Conservation (phyloP, 306 rosid species). For the peach (Prunus persica) region DNA sequence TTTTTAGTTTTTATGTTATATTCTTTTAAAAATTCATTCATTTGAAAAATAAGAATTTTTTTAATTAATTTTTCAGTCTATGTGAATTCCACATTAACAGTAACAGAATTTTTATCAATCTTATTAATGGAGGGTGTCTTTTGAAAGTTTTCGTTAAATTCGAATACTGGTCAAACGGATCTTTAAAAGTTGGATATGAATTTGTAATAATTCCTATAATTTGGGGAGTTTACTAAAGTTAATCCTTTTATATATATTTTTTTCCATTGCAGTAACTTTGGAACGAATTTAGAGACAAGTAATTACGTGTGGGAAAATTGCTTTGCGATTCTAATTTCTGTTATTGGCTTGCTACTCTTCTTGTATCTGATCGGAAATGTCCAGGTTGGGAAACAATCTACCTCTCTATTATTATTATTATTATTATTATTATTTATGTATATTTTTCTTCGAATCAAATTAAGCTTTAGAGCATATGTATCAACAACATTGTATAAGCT, state of each 20-base stretch:
- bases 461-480: too few relatives aligned
- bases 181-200: too few relatives aligned
- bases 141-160: too few relatives aligned
- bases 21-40: too few relatives aligned
- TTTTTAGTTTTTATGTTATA: too few relatives aligned
- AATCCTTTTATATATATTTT: neutral
- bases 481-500: neutral
- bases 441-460: neutral
- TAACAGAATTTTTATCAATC: too few relatives aligned
- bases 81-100: neutral
- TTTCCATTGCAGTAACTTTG: slow-evolving; percentile 12
- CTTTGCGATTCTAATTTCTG: neutral
- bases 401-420: too few relatives aligned
- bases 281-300: neutral
- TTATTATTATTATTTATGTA: neutral
- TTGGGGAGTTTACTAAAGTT: neutral
- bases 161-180: too few relatives aligned
- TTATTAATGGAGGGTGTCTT: too few relatives aligned
- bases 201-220: neutral
- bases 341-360: slow-evolving; percentile 10
- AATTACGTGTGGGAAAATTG: neutral
- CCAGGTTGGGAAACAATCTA: slow-evolving; percentile 10
- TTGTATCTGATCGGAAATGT: slow-evolving; percentile 22
- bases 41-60: too few relatives aligned
- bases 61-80: too few relatives aligned